phyloP scores from a whole-genome alignment of 768 basidiomycete species.

The Mycena maculata region DNA sequence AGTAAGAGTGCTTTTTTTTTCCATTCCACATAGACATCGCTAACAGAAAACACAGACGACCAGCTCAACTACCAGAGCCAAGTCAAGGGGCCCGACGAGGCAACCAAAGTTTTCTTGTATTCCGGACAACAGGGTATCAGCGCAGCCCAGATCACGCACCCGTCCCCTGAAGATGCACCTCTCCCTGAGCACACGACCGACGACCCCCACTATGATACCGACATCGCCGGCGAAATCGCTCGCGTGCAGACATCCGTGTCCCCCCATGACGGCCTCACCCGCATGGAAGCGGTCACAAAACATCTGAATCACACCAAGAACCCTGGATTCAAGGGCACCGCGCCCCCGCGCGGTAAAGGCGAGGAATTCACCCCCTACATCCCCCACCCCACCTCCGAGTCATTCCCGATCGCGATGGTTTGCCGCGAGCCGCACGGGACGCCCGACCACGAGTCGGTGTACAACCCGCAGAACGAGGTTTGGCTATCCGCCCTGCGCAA shows the following conservation, averaged over 20 bases:
- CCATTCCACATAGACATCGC: not conserved
- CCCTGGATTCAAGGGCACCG: slow-evolving; percentile 45
- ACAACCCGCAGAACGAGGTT: slow-evolving; percentile 73
- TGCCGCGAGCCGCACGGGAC: slow-evolving; percentile 71
- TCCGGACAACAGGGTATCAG: slow-evolving; percentile 31
- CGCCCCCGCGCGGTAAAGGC: slow-evolving; percentile 40
- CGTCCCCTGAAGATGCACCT: slow-evolving; percentile 26
- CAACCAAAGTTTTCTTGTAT: slow-evolving; percentile 38
- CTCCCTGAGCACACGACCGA: slow-evolving; percentile 36
- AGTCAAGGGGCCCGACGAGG: slow-evolving; percentile 33
- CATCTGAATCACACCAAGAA: slow-evolving; percentile 55
- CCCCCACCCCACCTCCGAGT: slow-evolving; percentile 65
- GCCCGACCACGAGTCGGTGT: slow-evolving; percentile 57
- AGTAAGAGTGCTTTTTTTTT: slow-evolving; percentile 1
- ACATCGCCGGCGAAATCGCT: slow-evolving; percentile 39
- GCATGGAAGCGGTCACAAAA: slow-evolving; percentile 49
- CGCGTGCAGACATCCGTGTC: slow-evolving; percentile 37
- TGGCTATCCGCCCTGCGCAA: slow-evolving; percentile 75
- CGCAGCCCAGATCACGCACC: slow-evolving; percentile 39
- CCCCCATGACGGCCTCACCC: slow-evolving; percentile 31
- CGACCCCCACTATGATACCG: slow-evolving; percentile 39
- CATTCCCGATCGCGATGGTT: slow-evolving; percentile 74
- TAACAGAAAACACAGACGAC: slow-evolving; percentile 1
- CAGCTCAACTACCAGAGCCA: slow-evolving; percentile 27
- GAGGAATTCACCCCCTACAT: slow-evolving; percentile 73